phyloP scores from a whole-genome alignment of 192 early-diverging fungal genomes.

The Coemansia interrupta region DNA sequence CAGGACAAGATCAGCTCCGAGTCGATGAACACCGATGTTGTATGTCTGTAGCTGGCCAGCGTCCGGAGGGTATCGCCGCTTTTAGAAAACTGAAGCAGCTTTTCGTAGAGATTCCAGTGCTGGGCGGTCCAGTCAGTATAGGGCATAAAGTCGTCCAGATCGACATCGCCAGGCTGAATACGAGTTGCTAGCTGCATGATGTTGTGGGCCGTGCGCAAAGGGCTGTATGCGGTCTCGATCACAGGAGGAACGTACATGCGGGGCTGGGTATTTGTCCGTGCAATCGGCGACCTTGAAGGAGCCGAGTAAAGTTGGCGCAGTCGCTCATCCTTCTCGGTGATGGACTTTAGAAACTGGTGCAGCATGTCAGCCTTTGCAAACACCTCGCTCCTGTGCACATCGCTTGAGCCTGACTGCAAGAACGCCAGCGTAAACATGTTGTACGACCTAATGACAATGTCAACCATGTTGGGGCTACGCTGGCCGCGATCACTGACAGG shows the following conservation, averaged over 20 bases:
- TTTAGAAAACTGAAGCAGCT: constrained; percentile 23
- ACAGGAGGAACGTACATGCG: constrained; percentile 29
- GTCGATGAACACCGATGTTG: constrained; percentile 45
- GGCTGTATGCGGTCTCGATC: constrained; percentile 3
- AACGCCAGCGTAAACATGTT: constrained; percentile 46
- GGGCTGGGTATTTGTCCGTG: constrained; percentile 15
- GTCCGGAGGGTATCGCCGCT: constrained; percentile 14
- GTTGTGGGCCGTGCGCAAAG: constrained; percentile 13
- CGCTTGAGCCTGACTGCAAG: constrained; percentile 16
- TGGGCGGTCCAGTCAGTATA: constrained; percentile 33
- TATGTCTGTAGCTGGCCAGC: constrained; percentile 35
- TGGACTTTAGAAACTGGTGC: constrained; percentile 35
- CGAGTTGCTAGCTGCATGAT: constrained; percentile 23
- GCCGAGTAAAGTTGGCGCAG: constrained; percentile 33
- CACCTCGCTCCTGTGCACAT: constrained; percentile 25
- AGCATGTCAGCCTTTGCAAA: constrained; percentile 36
- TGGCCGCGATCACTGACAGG: constrained; percentile 34
- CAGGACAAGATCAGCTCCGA: constrained; percentile 35
- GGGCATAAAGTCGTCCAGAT: constrained; percentile 26
- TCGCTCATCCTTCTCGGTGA: constrained; percentile 41
- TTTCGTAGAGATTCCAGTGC: constrained; percentile 34
- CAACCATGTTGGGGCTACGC: constrained; percentile 44
- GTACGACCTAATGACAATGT: constrained; percentile 49
- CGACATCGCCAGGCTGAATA: constrained; percentile 32
- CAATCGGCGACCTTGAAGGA: constrained; percentile 4